Percentiles rank a stretch among this genome's conserved stretches.
These are phyloP conservation scores for Boeremia lycopersici DNA, from an alignment of 2,329 filamentous ascomycete species.

Conservation along the genomic window DNA sequence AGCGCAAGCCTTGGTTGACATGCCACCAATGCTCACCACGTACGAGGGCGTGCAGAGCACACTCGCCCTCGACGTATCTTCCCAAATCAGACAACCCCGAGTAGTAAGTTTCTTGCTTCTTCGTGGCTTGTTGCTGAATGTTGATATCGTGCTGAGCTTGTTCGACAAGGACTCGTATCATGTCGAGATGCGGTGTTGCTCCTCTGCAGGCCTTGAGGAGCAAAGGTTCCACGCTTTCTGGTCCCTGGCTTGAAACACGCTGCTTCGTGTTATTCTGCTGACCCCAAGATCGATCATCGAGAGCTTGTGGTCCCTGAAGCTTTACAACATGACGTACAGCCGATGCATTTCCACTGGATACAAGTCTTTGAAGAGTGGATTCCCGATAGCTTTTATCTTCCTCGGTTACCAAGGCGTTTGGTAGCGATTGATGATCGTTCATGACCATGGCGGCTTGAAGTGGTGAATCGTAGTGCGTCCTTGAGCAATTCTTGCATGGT, in stretches of 20 bases:
- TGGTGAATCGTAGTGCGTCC: background rate
- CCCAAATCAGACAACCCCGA: background rate
- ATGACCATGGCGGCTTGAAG: background rate
- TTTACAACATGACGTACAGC: background rate
- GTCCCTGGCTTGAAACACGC: background rate
- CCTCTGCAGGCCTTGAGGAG: background rate
- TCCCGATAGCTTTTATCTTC: background rate
- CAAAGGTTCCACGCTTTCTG: background rate
- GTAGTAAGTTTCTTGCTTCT: background rate
- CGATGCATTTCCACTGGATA: background rate
- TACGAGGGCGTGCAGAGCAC: background rate
- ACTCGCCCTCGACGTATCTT: background rate
- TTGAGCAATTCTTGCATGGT: background rate
- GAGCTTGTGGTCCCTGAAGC: background rate
- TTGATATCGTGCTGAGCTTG: background rate
- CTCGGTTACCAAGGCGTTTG: background rate
- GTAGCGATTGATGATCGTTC: background rate
- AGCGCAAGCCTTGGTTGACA: background rate
- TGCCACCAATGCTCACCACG: background rate
- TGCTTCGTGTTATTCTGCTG: background rate
- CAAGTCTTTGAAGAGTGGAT: background rate
- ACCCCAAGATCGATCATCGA: background rate
- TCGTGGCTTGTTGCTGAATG: background rate
- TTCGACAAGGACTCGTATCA: background rate
- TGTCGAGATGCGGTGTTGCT: background rate